Evolutionary conservation across 164 flowering plant species (phyloP).

Genomic region (Sextonia rubra): DNA sequence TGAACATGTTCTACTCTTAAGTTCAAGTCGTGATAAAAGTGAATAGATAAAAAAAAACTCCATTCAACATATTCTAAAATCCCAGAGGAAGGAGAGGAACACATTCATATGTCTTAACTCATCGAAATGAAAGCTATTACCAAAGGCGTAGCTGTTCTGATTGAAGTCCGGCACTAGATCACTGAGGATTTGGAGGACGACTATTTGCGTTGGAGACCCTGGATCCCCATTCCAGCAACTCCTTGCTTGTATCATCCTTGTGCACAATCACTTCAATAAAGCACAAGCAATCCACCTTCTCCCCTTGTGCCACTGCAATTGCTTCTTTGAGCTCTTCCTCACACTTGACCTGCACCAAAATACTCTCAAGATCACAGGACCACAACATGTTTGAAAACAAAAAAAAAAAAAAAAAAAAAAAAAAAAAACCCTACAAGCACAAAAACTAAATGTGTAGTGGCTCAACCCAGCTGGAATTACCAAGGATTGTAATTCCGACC

Average conservation of each 20-base stretch:
- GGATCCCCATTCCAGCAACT: constrained; percentile 78
- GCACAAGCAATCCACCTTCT: constrained; percentile 60
- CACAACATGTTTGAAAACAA: not conserved
- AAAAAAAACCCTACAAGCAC: not conserved
- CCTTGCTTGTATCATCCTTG: constrained; percentile 89
- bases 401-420: too few relatives aligned
- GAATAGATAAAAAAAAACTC: too few relatives aligned
- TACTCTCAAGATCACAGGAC: not conserved
- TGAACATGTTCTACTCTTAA: too few relatives aligned
- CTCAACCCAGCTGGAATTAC: too few relatives aligned
- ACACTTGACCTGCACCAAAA: constrained; percentile 35
- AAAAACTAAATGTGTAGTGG: too few relatives aligned
- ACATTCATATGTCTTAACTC: too few relatives aligned
- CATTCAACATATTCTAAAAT: too few relatives aligned
- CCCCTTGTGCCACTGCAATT: constrained; percentile 51
- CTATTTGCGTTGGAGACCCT: constrained; percentile 78
- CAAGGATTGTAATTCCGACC: too few relatives aligned
- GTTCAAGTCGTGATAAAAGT: too few relatives aligned
- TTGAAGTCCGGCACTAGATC: constrained; percentile 7
- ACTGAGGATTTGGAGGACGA: constrained; percentile 81
- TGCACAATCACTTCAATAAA: constrained; percentile 81
- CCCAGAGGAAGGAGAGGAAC: too few relatives aligned
- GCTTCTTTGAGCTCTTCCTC: constrained; percentile 73
- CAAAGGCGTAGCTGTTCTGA: not conserved
- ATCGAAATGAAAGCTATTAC: too few relatives aligned